phyloP scores from a whole-genome alignment of 495 filamentous ascomycete species.

The Annulohypoxylon nitens region DNA sequence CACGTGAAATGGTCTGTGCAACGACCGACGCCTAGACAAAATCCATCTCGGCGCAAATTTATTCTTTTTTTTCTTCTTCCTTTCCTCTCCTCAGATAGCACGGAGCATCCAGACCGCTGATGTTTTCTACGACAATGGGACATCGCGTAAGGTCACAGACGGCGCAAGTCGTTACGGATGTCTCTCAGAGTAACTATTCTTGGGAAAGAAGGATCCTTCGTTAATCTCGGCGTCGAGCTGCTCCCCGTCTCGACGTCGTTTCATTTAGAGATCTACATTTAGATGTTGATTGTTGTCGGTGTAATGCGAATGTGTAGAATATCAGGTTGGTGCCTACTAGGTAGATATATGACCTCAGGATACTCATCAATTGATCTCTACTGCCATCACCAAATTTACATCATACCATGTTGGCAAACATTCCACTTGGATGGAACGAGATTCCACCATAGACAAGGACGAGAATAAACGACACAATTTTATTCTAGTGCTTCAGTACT shows the following conservation, averaged over 20 bases:
- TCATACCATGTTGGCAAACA: too few species aligned
- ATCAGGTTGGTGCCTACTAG: too few species aligned
- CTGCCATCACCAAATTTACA: too few species aligned
- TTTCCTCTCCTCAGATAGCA: constrained; percentile 64
- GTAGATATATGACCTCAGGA: too few species aligned
- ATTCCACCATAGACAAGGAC: too few species aligned
- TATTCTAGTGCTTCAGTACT: too few species aligned
- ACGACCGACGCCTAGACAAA: constrained; percentile 15
- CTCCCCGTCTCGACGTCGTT: constrained; percentile 66
- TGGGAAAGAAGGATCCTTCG: constrained; percentile 66
- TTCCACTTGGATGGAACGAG: too few species aligned
- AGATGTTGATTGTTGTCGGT: background rate
- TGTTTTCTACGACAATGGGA: constrained; percentile 50
- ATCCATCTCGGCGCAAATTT: constrained; percentile 25
- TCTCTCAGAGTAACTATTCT: constrained; percentile 61
- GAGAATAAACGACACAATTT: too few species aligned
- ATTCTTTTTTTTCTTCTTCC: constrained; percentile 33
- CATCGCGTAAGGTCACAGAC: constrained; percentile 53
- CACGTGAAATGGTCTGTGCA: constrained; percentile 49
- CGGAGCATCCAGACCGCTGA: constrained; percentile 58
- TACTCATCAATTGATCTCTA: too few species aligned
- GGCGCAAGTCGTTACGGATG: constrained; percentile 58
- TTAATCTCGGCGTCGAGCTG: constrained; percentile 69
- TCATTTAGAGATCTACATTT: constrained; percentile 72
- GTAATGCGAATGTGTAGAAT: too few species aligned